phyloP scores from a whole-genome alignment of 108 stramenopile genomes.

The Fistulifera pelliculosa region DNA sequence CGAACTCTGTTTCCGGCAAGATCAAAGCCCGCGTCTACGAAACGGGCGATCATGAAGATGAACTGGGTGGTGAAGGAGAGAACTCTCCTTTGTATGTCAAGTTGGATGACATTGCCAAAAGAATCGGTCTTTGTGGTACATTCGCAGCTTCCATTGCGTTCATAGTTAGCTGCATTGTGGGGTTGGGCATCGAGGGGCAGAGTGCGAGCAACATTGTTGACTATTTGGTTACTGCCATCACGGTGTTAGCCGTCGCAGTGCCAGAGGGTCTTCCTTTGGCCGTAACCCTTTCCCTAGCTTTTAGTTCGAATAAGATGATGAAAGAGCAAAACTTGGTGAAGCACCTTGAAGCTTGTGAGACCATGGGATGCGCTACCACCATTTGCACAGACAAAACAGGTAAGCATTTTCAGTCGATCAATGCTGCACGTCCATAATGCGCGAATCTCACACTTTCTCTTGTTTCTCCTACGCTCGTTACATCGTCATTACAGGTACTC shows the following conservation, averaged over 20 bases:
- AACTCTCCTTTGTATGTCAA: conserved; percentile 76
- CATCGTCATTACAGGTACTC: conserved; percentile 50
- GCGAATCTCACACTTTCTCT: too few species aligned
- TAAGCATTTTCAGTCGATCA: conserved; percentile 9
- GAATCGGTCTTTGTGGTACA: conserved; percentile 81
- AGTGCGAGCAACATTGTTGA: conserved; percentile 38
- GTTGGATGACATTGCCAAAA: conserved; percentile 76
- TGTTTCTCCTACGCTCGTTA: background rate
- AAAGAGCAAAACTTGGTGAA: conserved; percentile 93
- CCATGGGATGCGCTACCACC: conserved; percentile 98
- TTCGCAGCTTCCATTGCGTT: conserved; percentile 65
- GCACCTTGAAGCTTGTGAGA: conserved; percentile 95
- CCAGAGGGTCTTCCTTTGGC: conserved; percentile 99
- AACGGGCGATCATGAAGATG: conserved; percentile 44
- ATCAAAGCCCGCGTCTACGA: conserved; percentile 79
- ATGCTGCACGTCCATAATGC: too few species aligned
- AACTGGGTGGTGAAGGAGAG: conserved; percentile 55
- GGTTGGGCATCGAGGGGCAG: conserved; percentile 43
- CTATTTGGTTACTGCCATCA: conserved; percentile 68
- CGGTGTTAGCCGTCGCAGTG: conserved; percentile 94
- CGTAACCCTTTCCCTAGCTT: conserved; percentile 91
- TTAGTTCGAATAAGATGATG: conserved; percentile 89
- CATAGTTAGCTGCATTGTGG: conserved; percentile 71
- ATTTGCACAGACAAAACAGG: conserved; percentile 97
- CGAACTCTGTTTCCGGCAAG: conserved; percentile 78